Percentiles rank a stretch among this genome's conserved stretches.
phyloP scores from a whole-genome alignment of 345 rosid species.

The Arabidopsis arenosa region DNA sequence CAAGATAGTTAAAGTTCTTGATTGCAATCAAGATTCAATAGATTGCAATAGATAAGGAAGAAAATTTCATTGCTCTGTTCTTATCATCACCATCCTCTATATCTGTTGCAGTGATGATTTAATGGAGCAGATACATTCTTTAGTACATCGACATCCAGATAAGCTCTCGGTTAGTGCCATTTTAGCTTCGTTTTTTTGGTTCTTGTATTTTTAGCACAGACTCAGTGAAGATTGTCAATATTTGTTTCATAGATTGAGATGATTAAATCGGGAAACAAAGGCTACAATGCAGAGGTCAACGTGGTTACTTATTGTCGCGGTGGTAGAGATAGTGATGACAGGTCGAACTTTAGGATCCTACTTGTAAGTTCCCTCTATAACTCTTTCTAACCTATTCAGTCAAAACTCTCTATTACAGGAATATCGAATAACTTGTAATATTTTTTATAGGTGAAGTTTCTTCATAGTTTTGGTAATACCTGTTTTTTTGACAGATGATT shows the following conservation, averaged over 20 bases:
- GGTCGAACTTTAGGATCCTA: constrained; percentile 85
- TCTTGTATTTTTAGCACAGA: background rate
- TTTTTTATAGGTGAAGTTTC: constrained; percentile 22
- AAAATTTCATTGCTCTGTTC: background rate
- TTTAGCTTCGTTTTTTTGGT: background rate
- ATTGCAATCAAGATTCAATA: background rate
- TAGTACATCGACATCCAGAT: constrained; percentile 77
- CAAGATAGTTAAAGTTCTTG: too few species aligned
- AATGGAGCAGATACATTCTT: constrained; percentile 63
- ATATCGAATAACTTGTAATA: background rate
- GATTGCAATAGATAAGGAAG: background rate
- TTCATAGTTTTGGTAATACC: constrained; percentile 63
- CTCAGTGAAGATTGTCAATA: background rate
- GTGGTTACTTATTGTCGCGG: constrained; percentile 70
- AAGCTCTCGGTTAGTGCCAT: constrained; percentile 61
- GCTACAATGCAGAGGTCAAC: constrained; percentile 68
- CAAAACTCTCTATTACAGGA: background rate
- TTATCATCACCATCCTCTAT: constrained; percentile 6
- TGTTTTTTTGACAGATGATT: constrained; percentile 93
- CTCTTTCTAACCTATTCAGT: background rate
- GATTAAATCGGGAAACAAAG: constrained; percentile 65
- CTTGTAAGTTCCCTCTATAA: constrained; percentile 65
- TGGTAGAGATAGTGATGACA: constrained; percentile 52
- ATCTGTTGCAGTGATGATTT: constrained; percentile 60
- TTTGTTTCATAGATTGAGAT: constrained; percentile 59